Conservation (phyloP, 2,329 filamentous ascomycete species). For the Botrytis paeoniae region DNA sequence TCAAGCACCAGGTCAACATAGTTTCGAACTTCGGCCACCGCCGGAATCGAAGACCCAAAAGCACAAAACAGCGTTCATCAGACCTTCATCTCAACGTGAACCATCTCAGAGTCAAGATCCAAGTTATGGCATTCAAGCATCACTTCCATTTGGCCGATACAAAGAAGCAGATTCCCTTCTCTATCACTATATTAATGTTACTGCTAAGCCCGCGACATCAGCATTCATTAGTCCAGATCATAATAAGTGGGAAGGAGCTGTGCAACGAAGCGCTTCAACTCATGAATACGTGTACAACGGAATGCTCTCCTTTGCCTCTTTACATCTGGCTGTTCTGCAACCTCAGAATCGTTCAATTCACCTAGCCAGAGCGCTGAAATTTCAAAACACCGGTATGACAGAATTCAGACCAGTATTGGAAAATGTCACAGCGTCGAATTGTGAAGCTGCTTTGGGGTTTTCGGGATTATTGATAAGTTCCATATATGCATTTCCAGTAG, state of each 20-base stretch:
- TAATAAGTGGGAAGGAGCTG: constrained; percentile 3
- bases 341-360: neutral
- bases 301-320: constrained; percentile 13
- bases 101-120: neutral
- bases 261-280: neutral
- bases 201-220: constrained; percentile 1
- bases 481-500: constrained; percentile 14
- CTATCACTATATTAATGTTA: constrained; percentile 13
- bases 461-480: constrained; percentile 12
- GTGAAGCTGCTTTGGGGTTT: constrained; percentile 10
- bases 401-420: neutral
- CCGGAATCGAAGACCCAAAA: neutral
- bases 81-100: neutral
- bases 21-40: constrained; percentile 12
- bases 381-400: constrained; percentile 9
- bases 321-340: constrained; percentile 10
- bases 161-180: constrained; percentile 9
- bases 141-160: neutral
- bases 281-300: constrained; percentile 17
- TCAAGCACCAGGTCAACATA: constrained; percentile 12
- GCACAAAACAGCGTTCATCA: neutral
- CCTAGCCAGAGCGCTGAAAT: constrained; percentile 5
- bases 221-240: constrained; percentile 13
- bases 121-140: neutral
- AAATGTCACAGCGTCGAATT: neutral